Percentiles rank a stretch among this genome's conserved stretches.
Evolutionary conservation across 1,284 basidiomycete genomes (phyloP).

Genomic region (Veloporphyrellus conicus): DNA sequence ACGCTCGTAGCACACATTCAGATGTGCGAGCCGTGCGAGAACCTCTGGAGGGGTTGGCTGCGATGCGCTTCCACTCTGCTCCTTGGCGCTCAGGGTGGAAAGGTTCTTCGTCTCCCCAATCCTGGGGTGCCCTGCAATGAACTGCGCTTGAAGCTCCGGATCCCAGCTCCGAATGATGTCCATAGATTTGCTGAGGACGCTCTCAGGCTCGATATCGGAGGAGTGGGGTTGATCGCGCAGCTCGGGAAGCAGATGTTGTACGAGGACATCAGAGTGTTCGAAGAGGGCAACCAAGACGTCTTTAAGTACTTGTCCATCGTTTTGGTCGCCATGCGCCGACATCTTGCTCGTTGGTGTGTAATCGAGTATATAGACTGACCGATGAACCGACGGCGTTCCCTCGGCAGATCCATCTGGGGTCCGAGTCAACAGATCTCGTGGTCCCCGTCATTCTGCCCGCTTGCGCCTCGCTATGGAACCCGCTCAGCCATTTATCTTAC

Average conservation of each 20-base stretch:
- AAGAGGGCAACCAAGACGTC: constrained; percentile 54
- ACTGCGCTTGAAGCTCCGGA: constrained; percentile 54
- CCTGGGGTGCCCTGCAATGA: constrained; percentile 81
- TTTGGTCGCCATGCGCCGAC: constrained; percentile 29
- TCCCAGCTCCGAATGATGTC: constrained; percentile 56
- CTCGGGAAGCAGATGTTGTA: constrained; percentile 53
- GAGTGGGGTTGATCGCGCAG: constrained; percentile 32
- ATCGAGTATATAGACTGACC: no score
- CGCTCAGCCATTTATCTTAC: constrained; percentile 38
- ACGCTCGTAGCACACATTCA: constrained; percentile 76
- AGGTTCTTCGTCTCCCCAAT: constrained; percentile 79
- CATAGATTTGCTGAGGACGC: constrained; percentile 61
- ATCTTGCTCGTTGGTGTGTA: constrained; percentile 4
- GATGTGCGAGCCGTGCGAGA: constrained; percentile 54
- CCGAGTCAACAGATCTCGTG: no score
- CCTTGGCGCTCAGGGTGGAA: constrained; percentile 68
- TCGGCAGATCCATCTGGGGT: no score
- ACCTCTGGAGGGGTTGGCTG: constrained; percentile 60
- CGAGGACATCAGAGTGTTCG: constrained; percentile 64
- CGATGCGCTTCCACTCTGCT: constrained; percentile 56
- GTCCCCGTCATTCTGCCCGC: no score
- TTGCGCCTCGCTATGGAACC: constrained; percentile 14
- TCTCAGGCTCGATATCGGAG: constrained; percentile 36
- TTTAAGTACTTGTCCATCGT: constrained; percentile 31
- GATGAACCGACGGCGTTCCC: no score